Conservation (phyloP, 148 eudicot species). For the Chenopodium berlandieri region DNA sequence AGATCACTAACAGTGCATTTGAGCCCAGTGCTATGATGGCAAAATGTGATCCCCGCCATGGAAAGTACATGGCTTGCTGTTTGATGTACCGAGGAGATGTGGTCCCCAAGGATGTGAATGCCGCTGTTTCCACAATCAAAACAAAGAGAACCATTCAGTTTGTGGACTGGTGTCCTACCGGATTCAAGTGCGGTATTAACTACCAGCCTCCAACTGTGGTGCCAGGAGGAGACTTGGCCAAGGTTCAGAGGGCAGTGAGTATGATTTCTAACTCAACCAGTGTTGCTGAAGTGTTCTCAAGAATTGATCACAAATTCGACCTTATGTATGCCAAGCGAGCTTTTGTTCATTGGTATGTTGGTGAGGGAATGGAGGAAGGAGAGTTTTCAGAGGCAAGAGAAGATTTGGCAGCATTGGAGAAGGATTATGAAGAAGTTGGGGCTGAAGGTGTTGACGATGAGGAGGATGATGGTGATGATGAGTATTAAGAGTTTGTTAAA, state of each 20-base stretch:
- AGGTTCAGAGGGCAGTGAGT: conserved; percentile 39
- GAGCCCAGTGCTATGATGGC: conserved; percentile 34
- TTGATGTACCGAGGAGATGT: conserved; percentile 39
- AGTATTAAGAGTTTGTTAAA: neutral
- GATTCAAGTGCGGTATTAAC: conserved; percentile 42
- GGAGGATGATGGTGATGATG: conserved; percentile 28
- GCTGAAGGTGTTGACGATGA: conserved; percentile 32
- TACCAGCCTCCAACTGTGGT: conserved; percentile 34
- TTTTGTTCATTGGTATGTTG: conserved; percentile 39
- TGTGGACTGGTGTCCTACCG: conserved; percentile 40
- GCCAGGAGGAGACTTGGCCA: conserved; percentile 39
- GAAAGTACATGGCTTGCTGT: conserved; percentile 40
- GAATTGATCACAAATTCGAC: conserved; percentile 37
- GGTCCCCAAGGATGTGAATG: conserved; percentile 40
- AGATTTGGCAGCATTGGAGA: conserved; percentile 32
- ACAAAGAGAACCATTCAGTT: conserved; percentile 38
- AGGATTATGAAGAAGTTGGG: conserved; percentile 37
- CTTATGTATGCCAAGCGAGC: conserved; percentile 39
- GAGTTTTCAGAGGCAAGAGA: conserved; percentile 35
- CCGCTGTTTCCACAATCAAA: conserved; percentile 34
- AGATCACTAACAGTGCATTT: conserved; percentile 32
- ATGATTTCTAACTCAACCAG: conserved; percentile 40
- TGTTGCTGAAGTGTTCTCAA: conserved; percentile 38
- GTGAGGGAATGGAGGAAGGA: conserved; percentile 41
- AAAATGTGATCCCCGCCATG: conserved; percentile 32